Conservation (phyloP, 1,284 basidiomycete species). For the Ganoderma resinaceum region DNA sequence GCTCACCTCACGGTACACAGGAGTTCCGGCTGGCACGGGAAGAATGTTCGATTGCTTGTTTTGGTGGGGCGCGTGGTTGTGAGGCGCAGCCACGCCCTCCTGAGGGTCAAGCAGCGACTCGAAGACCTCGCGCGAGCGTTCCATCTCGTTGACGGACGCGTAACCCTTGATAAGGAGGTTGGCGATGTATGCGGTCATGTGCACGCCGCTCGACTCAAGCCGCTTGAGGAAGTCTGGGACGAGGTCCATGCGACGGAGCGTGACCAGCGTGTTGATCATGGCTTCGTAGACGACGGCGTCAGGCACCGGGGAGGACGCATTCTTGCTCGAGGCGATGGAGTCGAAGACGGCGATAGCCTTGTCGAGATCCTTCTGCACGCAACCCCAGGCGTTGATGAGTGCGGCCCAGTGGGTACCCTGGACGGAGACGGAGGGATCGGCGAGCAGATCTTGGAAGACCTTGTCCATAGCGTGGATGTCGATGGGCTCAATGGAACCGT, state of each 20-base stretch:
- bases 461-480: slow-evolving; percentile 80
- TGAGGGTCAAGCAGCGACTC: slow-evolving; percentile 89
- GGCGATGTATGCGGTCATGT: slow-evolving; percentile 95
- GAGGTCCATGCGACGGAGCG: slow-evolving; percentile 82
- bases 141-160: slow-evolving; percentile 75
- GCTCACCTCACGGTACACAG: slow-evolving; percentile 90
- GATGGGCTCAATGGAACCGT: slow-evolving; percentile 87
- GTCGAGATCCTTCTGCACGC: slow-evolving; percentile 79
- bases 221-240: slow-evolving; percentile 73
- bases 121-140: slow-evolving; percentile 80
- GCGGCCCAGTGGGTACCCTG: slow-evolving; percentile 93
- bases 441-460: slow-evolving; percentile 69
- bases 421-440: slow-evolving; percentile 61
- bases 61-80: slow-evolving; percentile 84
- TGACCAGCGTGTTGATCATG: slow-evolving; percentile 88
- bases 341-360: slow-evolving; percentile 85
- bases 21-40: slow-evolving; percentile 47
- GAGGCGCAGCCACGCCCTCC: slow-evolving; percentile 86
- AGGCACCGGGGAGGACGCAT: slow-evolving; percentile 48
- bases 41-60: slow-evolving; percentile 34
- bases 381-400: slow-evolving; percentile 91
- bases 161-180: slow-evolving; percentile 94
- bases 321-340: slow-evolving; percentile 60
- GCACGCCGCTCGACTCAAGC: slow-evolving; percentile 72
- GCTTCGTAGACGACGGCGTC: slow-evolving; percentile 95